Evolutionary conservation across 106 monocot genomes (phyloP), one percentile per base, ranked within the genome.

Genomic region (Vanilla planifolia): DNA sequence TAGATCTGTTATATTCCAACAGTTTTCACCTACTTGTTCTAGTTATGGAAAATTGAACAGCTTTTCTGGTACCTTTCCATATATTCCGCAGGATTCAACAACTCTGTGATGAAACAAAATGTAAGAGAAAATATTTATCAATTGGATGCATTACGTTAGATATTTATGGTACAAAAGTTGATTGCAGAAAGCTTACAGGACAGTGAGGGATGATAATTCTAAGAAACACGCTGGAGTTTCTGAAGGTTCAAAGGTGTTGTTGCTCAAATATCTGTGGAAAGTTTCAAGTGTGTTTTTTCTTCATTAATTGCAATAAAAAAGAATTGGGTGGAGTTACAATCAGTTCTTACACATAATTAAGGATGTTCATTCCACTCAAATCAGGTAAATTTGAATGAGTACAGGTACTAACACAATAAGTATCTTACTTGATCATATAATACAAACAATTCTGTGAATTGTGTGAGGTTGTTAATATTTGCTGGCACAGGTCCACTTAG

Each of bases 161-260:
- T 50, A 25, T 17, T n/a, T 14, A 55, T 30, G 1, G n/a, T n/a
- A n/a, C 6, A 16, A 55, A 55, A 55, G 4, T 32, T 55, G 53
- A 55, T 55, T 32, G 0, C n/a, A n/a, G n/a, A 4, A 4, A 62
- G 79, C 83, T 78, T 44, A 89, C 89, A 90, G 43, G 64, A 69
- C 72, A 19, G 80, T 80, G 1, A 95, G 86, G 40, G 70, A 50
- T 48, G 36, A 51, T 40, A 89, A 26, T 48, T 73, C 30, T 9
- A 78, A 75, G 53, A 95, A 89, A 89, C 95, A 95, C 6, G 39
- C 33, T 32, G 92, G 92, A 70, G 68, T 45, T 27, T 67, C 69
- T 27, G 92, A 84, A 39, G 75, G 58, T 23, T 45, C 71, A 73
- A 88, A 92, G 32, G 80, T 52, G 69, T 92, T 92, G 66, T 92